Evolutionary conservation across 2,329 filamentous ascomycete species (phyloP).

Genomic region (Phialophora verrucosa): DNA sequence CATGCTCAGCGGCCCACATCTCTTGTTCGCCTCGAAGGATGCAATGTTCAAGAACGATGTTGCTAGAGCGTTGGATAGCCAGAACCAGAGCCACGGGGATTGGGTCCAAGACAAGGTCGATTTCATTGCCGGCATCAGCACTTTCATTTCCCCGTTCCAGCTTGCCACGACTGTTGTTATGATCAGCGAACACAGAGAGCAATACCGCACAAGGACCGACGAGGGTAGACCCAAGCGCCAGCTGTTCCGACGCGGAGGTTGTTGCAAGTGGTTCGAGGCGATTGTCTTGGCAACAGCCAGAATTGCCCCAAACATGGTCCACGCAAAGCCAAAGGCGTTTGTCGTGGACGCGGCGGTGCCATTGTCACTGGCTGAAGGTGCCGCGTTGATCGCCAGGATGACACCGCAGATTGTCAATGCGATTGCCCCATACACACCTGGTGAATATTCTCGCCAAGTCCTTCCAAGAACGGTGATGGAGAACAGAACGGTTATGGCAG

Average conservation of each 20-base stretch:
- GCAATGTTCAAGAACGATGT: slow-evolving; percentile 25
- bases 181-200: slow-evolving; percentile 19
- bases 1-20: slow-evolving; percentile 27
- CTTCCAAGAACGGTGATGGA: slow-evolving; percentile 8
- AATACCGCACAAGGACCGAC: slow-evolving; percentile 18
- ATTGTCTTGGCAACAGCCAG: slow-evolving; percentile 27
- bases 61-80: slow-evolving; percentile 13
- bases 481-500: slow-evolving; percentile 25
- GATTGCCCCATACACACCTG: slow-evolving; percentile 12
- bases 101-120: background rate
- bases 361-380: background rate
- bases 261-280: slow-evolving; percentile 18
- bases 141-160: slow-evolving; percentile 22
- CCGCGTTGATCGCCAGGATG: slow-evolving; percentile 16
- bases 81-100: slow-evolving; percentile 5
- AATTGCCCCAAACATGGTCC: slow-evolving; percentile 15
- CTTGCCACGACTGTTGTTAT: slow-evolving; percentile 19
- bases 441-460: slow-evolving; percentile 11
- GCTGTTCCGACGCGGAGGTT: background rate
- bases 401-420: slow-evolving; percentile 21
- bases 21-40: slow-evolving; percentile 28
- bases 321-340: slow-evolving; percentile 5
- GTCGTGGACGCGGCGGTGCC: background rate
- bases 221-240: slow-evolving; percentile 18
- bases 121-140: background rate